These are phyloP conservation scores for Ceratobasidium sp. DNA, from an alignment of 1,284 basidiomycete species.

Conservation along the genomic window DNA sequence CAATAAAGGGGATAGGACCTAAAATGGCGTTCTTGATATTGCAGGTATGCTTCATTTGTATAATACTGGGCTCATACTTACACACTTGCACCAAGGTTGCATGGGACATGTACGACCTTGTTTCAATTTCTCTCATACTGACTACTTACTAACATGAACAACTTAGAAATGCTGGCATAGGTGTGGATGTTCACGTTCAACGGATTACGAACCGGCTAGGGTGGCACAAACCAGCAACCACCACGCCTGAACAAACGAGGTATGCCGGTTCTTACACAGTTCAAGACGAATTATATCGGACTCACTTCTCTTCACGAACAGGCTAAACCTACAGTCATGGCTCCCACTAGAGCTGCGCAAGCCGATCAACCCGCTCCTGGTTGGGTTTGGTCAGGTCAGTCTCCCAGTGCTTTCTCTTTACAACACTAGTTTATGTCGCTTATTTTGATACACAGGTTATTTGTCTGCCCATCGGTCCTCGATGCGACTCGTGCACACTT, in stretches of 20 bases:
- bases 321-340: slow-evolving; percentile 92
- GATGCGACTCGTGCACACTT: slow-evolving; percentile 82
- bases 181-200: slow-evolving; percentile 97
- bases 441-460: slow-evolving; percentile 67
- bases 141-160: background rate
- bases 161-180: slow-evolving; percentile 89
- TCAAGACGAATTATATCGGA: background rate
- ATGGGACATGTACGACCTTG: slow-evolving; percentile 80
- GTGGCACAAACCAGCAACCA: slow-evolving; percentile 90
- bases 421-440: background rate
- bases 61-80: background rate
- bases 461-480: slow-evolving; percentile 86
- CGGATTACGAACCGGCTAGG: slow-evolving; percentile 92
- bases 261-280: slow-evolving; percentile 53
- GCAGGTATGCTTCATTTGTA: slow-evolving; percentile 60
- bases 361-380: slow-evolving; percentile 89
- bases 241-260: slow-evolving; percentile 90
- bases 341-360: slow-evolving; percentile 83
- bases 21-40: slow-evolving; percentile 93
- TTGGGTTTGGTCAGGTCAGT: slow-evolving; percentile 91
- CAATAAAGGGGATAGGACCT: slow-evolving; percentile 88
- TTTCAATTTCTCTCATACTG: background rate
- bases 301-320: slow-evolving; percentile 53
- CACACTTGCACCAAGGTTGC: slow-evolving; percentile 58
- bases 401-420: slow-evolving; percentile 12